Base-by-base conservation (phyloP, 2,329 filamentous ascomycete genomes). In the Pleurostoma richardsiae region DNA sequence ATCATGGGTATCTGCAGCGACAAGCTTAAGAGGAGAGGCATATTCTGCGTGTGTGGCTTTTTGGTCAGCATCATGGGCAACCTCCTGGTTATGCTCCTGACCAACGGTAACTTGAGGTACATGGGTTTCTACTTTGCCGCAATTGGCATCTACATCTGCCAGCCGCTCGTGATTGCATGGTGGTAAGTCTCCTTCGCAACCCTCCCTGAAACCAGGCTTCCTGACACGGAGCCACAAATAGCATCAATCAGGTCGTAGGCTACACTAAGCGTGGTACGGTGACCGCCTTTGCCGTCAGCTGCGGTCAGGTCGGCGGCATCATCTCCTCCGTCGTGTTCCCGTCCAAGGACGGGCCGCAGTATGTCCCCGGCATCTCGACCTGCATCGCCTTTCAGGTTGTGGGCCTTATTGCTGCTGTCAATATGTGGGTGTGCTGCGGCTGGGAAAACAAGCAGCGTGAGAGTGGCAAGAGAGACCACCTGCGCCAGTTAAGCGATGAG, bases 251-350 rank as follows among this genome's bases (percentile, higher is more conserved):
- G 47, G 61, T 75, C 1, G 67, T 68, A 3, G 71, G 71, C 2
- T 65, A 66, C 40, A 72, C 68, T n/a, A 76, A 75, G 53, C 65
- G 67, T 45, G 68, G 71, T 10, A 67, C 67, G 4, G 68, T 68
- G 1, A 68, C 70, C 43, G 71, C 69, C 0, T 66, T 73, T 54
- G 70, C 73, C 45, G 70, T 73, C n/a, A 64, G 61, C 1, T 62
- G 72, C 39, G 71, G 71, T 0, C 73, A 74, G 58, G n/a, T 64
- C 29, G 63, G 56, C 11, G 61, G 61, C 6, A 56, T 58, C 33
- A 52, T 58, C 40, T 49, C 51, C 5, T 46, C 49, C 2, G 19
- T 52, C 3, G 47, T 47, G 3, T 52, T 49, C 26, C 49, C 47
- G 19, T 41, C 29, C 19, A 47, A 39, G 19, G 30, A 44, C 30